Base-by-base conservation (phyloP, 768 basidiomycete genomes). In the Inosperma sp. region DNA sequence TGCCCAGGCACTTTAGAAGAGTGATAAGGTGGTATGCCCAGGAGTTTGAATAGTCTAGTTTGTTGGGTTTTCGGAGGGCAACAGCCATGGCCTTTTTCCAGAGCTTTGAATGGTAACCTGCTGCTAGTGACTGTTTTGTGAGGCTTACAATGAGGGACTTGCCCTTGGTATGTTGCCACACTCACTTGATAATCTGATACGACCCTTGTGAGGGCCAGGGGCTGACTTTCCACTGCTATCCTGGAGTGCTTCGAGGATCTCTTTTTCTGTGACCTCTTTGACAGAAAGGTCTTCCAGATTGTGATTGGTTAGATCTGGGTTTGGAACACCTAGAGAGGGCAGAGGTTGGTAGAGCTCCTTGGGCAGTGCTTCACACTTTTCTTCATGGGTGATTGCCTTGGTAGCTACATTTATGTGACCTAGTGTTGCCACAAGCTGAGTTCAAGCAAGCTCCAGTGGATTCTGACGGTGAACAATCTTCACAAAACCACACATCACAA, bases 51-150 rank as follows among this genome's bases (percentile, higher is more conserved):
- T n/a, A n/a, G n/a, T n/a, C n/a, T n/a, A n/a, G n/a, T n/a, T n/a
- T n/a, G n/a, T n/a, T n/a, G n/a, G n/a, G n/a, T n/a, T n/a, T n/a
- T n/a, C n/a, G n/a, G n/a, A n/a, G n/a, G n/a, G n/a, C n/a, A 0
- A 70, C 62, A 3, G 65, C 64, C 1, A 66, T 59, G 5, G 67
- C 59, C n/a, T 55, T 54, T 5, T 53, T 13, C 62, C 63, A 71
- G 64, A 62, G 10, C 31, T 49, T 22, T 43, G n/a, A 2, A 65
- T 40, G 52, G 64, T n/a, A n/a, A n/a, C n/a, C n/a, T n/a, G n/a
- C n/a, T n/a, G n/a, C n/a, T n/a, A n/a, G n/a, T n/a, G n/a, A 68
- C n/a, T 47, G n/a, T 13, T 45, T 37, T 8, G 64, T 54, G 1
- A 60, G 53, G 1, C 40, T 19, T 8, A 47, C 14, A 10, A 60